phyloP scores from a whole-genome alignment of 2,329 filamentous ascomycete genomes.

The Paraconiothyrium brasiliense region DNA sequence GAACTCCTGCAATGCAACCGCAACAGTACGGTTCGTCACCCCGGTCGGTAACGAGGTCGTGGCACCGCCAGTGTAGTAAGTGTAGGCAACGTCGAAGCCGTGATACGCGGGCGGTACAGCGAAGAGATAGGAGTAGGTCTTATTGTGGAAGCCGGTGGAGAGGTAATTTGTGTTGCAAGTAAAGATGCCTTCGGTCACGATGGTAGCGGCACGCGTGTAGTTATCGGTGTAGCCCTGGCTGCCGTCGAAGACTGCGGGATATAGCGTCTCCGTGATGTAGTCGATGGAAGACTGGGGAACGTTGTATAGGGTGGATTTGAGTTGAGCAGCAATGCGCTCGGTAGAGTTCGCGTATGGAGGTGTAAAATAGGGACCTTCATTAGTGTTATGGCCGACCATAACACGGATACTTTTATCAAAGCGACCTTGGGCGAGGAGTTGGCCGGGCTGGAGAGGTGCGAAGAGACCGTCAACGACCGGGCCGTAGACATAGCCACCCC shows the following conservation, averaged over 20 bases:
- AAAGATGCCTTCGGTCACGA: slow-evolving; percentile 57
- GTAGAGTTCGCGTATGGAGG: slow-evolving; percentile 48
- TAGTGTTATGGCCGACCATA: slow-evolving; percentile 54
- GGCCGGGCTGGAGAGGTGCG: slow-evolving; percentile 41
- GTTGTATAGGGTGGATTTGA: slow-evolving; percentile 41
- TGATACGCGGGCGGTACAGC: slow-evolving; percentile 63
- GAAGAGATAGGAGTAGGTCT: slow-evolving; percentile 64
- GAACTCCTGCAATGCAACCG: slow-evolving; percentile 57
- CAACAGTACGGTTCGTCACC: slow-evolving; percentile 48
- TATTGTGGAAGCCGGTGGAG: slow-evolving; percentile 56
- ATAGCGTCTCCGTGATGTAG: slow-evolving; percentile 57
- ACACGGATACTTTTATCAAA: slow-evolving; percentile 48
- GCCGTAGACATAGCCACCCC: slow-evolving; percentile 46
- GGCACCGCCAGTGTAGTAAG: slow-evolving; percentile 59
- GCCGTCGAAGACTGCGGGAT: slow-evolving; percentile 61
- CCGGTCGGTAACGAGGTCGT: slow-evolving; percentile 17
- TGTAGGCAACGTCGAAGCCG: slow-evolving; percentile 62
- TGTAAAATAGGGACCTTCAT: slow-evolving; percentile 58
- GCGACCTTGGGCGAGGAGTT: slow-evolving; percentile 48
- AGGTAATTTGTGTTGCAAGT: slow-evolving; percentile 64
- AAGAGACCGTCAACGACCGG: slow-evolving; percentile 48
- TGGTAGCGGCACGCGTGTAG: slow-evolving; percentile 53
- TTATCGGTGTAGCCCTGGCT: slow-evolving; percentile 57
- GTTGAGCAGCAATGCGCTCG: slow-evolving; percentile 34
- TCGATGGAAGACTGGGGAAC: slow-evolving; percentile 45